phyloP scores from a whole-genome alignment of 331 rosid genomes.

The Saraca asoca region DNA sequence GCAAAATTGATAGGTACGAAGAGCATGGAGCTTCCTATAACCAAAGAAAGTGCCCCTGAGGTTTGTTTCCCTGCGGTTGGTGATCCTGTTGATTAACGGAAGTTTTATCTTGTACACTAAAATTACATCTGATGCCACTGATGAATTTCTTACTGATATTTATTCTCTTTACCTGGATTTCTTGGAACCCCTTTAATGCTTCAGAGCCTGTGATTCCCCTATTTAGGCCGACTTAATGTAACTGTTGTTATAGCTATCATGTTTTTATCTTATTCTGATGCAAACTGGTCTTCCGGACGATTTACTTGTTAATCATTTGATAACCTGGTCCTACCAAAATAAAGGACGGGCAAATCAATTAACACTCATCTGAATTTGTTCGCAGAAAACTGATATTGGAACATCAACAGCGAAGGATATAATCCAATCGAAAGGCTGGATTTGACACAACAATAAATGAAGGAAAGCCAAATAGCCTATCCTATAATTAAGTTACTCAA shows the following conservation, averaged over 20 bases:
- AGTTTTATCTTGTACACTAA: slow-evolving; percentile 7
- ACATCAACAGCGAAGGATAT: too few species aligned
- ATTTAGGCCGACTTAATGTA: too few species aligned
- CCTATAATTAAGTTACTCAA: too few species aligned
- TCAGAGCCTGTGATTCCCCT: slow-evolving; percentile 30
- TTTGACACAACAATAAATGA: too few species aligned
- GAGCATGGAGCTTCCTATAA: slow-evolving; percentile 98
- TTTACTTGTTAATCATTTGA: too few species aligned
- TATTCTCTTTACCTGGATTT: slow-evolving; percentile 13
- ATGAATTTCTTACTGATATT: slow-evolving; percentile 3
- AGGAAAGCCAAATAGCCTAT: too few species aligned
- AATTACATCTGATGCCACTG: slow-evolving; percentile 4
- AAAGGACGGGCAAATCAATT: too few species aligned
- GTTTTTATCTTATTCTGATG: slow-evolving; percentile 4
- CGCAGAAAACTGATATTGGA: too few species aligned
- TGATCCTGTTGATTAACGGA: slow-evolving; percentile 19
- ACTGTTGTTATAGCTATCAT: slow-evolving; percentile 21
- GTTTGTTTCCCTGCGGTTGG: slow-evolving; percentile 25
- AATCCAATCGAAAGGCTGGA: too few species aligned
- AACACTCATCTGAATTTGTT: too few species aligned
- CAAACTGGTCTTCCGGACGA: slow-evolving; percentile 15
- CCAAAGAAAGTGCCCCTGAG: slow-evolving; percentile 93
- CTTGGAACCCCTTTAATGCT: slow-evolving; percentile 34
- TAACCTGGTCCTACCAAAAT: too few species aligned
- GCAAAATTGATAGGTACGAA: slow-evolving; percentile 67